Percentiles rank a stretch among this genome's conserved stretches.
Evolutionary conservation across 2,329 filamentous ascomycete species (phyloP).

Genomic region (Ceratocystis albifundus): DNA sequence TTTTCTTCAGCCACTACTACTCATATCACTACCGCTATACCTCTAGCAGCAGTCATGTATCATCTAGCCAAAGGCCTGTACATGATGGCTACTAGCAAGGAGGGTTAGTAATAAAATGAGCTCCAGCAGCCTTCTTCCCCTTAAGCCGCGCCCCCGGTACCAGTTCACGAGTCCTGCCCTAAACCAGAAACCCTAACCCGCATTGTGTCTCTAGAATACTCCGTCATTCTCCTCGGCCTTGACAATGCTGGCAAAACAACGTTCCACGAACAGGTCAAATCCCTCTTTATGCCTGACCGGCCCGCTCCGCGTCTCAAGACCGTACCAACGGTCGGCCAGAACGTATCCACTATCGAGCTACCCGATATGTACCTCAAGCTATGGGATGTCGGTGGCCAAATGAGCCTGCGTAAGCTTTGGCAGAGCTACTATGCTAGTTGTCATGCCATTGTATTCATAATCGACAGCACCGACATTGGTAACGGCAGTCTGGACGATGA

Average conservation of each 20-base stretch:
- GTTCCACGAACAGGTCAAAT: constrained; percentile 91
- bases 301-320: constrained; percentile 64
- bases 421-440: constrained; percentile 89
- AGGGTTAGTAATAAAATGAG: constrained; percentile 46
- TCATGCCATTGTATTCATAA: constrained; percentile 95
- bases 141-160: too few relatives aligned
- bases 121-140: background rate
- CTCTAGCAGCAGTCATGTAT: constrained; percentile 53
- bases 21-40: too few relatives aligned
- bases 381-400: constrained; percentile 95
- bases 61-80: constrained; percentile 93
- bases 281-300: constrained; percentile 58
- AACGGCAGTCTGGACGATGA: constrained; percentile 54
- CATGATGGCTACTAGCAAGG: constrained; percentile 90
- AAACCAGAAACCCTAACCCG: constrained; percentile 17
- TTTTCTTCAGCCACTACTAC: background rate
- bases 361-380: constrained; percentile 96
- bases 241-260: constrained; percentile 99
- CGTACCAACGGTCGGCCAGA: constrained; percentile 93
- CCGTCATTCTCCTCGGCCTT: constrained; percentile 87
- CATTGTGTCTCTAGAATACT: constrained; percentile 58
- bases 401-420: constrained; percentile 80
- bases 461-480: constrained; percentile 88
- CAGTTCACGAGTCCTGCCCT: too few relatives aligned
- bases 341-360: constrained; percentile 81